Base-by-base conservation (phyloP, 1,284 basidiomycete species). In the Neolentinus lepideus region DNA sequence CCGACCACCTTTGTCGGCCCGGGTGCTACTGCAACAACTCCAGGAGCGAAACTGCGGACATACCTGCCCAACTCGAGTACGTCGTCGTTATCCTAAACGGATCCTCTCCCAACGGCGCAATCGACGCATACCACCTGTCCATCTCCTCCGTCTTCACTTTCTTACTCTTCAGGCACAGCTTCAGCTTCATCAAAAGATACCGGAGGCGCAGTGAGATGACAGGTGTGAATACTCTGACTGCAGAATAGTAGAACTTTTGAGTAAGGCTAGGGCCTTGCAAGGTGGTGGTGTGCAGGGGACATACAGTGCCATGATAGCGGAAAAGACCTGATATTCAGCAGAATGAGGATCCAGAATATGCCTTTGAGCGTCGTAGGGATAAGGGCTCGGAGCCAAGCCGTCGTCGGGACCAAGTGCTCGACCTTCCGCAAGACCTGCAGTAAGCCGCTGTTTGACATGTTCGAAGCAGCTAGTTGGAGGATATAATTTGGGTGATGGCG, bases 301-400 rank as follows among this genome's bases (percentile, higher is more conserved):
- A 63, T 64, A 88, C 85, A 59, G 61, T 88, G 86, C 86, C 86
- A 89, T 29, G 70, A 70, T 24, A 85, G 67, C 1, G 85, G 85
- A 62, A 81, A 76, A 8, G 83, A 83, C 12, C 80, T 75, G 22
- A 70, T 59, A 56, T 88, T 88, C 27, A 82, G 51, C 12, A 86
- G 59, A 26, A 82, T 62, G 1, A 80, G 54, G 19, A 79, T 16
- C 25, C 67, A 62, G 1, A 60, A 60, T 29, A 63, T 12, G 36
- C 61, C 63, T 58, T 54, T 54, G 8, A 52, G 6, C 9, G 27
- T 26, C 8, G 6, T 21, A 3, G 47, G 38, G 12, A 43, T 16
- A 3, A 43, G 38, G 19, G 38, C 38, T 16, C 19, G 12, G 4
- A 43, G 38, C 8, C 6, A n/a, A 4, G 38, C 38, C 12, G 16